Conservation (phyloP, 768 basidiomycete genomes). For the Fistulinella prunicolor region DNA sequence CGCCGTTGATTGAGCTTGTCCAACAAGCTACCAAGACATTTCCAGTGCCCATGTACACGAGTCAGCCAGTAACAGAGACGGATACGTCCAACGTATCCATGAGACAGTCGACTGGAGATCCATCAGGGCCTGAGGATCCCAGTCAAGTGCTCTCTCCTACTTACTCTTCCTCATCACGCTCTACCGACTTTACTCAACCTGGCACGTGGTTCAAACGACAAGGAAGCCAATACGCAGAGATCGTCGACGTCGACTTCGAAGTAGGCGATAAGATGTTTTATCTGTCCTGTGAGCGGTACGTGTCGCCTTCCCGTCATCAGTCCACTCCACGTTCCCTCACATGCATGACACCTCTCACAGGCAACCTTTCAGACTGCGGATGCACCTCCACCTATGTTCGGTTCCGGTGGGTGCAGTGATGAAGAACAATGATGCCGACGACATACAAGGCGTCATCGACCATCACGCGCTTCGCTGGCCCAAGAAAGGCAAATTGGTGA, state of each 20-base stretch:
- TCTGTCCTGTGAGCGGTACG: constrained; percentile 16
- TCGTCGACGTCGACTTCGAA: constrained; percentile 22
- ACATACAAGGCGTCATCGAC: constrained; percentile 7
- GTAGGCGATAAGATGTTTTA: constrained; percentile 23
- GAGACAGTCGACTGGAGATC: constrained; percentile 1
- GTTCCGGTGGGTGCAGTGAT: constrained; percentile 3
- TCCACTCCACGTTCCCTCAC: background rate
- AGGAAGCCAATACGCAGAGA: constrained; percentile 17
- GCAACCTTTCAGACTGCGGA: constrained; percentile 13
- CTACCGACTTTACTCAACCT: constrained; percentile 12
- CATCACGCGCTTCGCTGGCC: constrained; percentile 40
- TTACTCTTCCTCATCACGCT: background rate
- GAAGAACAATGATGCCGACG: background rate
- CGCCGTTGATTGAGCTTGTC: constrained; percentile 3
- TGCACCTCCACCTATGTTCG: constrained; percentile 23
- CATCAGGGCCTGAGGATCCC: background rate
- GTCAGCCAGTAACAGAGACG: background rate
- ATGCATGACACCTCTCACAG: background rate
- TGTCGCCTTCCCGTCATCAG: background rate
- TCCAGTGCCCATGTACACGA: constrained; percentile 3
- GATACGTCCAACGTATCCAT: background rate
- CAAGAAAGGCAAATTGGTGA: constrained; percentile 40
- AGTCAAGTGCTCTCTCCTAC: background rate
- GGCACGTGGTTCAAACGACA: constrained; percentile 28
- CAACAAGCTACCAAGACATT: constrained; percentile 4